Evolutionary conservation across 2,329 filamentous ascomycete genomes (phyloP).

Genomic region (Alternaria hordeiaustralica): DNA sequence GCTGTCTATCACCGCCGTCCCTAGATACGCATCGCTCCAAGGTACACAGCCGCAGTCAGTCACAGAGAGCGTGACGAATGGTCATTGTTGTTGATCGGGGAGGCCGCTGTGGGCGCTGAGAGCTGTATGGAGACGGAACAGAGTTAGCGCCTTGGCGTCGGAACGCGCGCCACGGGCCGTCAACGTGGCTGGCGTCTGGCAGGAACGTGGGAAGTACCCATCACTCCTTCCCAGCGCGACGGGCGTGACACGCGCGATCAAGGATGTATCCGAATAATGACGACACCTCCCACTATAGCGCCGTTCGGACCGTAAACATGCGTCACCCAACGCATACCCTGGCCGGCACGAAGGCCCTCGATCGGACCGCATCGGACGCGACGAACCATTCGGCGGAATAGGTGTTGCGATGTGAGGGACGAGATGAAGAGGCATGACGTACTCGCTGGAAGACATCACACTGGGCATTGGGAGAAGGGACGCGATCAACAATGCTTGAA

Average conservation of each 20-base stretch:
- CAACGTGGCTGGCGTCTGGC: background rate
- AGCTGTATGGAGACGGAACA: background rate
- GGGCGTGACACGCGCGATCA: background rate
- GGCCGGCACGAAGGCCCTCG: background rate
- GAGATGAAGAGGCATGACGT: background rate
- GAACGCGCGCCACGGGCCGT: background rate
- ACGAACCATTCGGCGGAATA: background rate
- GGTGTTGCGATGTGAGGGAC: background rate
- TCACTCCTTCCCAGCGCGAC: background rate
- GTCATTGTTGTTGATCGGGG: background rate
- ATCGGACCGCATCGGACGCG: background rate
- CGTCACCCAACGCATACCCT: background rate
- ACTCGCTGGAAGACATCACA: background rate
- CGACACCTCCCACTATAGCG: background rate
- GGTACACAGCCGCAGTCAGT: background rate
- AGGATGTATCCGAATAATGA: background rate
- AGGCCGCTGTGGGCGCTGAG: background rate
- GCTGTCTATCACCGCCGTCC: background rate
- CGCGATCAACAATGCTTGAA: background rate
- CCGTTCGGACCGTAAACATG: background rate
- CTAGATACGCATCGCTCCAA: background rate
- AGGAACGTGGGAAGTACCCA: background rate
- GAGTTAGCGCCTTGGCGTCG: background rate
- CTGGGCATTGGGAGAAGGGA: background rate
- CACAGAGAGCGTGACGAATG: background rate